phyloP scores from a whole-genome alignment of 306 rosid species.

The Lathyrus tuberosus region DNA sequence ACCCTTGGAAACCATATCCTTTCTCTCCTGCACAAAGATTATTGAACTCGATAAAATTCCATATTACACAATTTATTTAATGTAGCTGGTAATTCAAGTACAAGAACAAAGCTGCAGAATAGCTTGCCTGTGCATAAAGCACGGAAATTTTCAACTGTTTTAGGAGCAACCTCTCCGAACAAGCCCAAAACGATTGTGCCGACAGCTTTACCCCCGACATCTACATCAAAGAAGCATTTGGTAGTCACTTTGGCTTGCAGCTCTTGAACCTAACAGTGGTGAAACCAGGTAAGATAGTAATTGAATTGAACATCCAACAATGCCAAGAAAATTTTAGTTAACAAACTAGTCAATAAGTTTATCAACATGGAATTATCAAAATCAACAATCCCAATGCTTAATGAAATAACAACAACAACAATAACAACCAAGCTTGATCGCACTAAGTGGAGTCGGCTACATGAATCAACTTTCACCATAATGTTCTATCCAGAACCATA shows the following conservation, averaged over 20 bases:
- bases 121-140: slow-evolving; percentile 83
- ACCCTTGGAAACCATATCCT: slow-evolving; percentile 91
- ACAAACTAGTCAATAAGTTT: slow-evolving; percentile 8
- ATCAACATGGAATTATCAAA: neutral
- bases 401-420: neutral
- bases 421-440: neutral
- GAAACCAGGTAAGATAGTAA: slow-evolving; percentile 34
- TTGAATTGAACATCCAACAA: neutral
- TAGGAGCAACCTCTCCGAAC: slow-evolving; percentile 78
- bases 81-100: slow-evolving; percentile 15
- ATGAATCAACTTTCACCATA: too few relatives aligned
- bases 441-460: too few relatives aligned
- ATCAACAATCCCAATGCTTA: neutral
- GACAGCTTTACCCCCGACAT: slow-evolving; percentile 66
- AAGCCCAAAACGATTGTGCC: slow-evolving; percentile 77
- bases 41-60: slow-evolving; percentile 26
- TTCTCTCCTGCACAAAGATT: slow-evolving; percentile 74
- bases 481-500: too few relatives aligned
- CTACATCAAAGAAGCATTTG: slow-evolving; percentile 80
- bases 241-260: slow-evolving; percentile 79
- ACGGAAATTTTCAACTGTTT: slow-evolving; percentile 85
- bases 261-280: slow-evolving; percentile 57
- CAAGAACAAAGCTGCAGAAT: slow-evolving; percentile 19
- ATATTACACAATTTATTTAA: slow-evolving; percentile 20
- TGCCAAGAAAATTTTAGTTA: slow-evolving; percentile 1